Conservation (phyloP, 2,329 filamentous ascomycete genomes). For the Neofusicoccum laricinum region DNA sequence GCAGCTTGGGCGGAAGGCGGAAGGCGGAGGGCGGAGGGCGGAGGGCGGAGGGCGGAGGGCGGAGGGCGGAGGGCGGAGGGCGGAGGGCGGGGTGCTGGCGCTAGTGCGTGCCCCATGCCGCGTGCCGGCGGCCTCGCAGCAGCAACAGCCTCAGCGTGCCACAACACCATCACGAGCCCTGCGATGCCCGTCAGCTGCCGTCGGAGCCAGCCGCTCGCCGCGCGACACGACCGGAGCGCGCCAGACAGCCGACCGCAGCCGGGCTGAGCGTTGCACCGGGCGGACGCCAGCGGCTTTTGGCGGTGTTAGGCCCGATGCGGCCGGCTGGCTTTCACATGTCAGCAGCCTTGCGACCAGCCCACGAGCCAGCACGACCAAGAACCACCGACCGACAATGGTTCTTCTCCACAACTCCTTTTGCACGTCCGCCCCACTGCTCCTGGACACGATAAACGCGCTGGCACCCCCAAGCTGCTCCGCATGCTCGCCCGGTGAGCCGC, state of each 20-base stretch:
- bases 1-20: not conserved
- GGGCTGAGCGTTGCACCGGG: not conserved
- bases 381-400: not conserved
- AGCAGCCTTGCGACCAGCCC: not conserved
- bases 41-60: too few species aligned
- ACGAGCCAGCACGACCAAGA: not conserved
- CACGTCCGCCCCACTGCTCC: not conserved
- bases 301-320: slow-evolving; percentile 12
- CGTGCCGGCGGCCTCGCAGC: not conserved
- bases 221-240: not conserved
- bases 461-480: not conserved
- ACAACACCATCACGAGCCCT: slow-evolving; percentile 6
- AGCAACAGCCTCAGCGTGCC: not conserved
- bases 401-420: slow-evolving; percentile 4
- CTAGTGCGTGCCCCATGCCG: not conserved
- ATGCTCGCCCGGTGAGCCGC: not conserved
- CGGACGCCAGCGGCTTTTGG: slow-evolving; percentile 8
- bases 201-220: slow-evolving; percentile 5
- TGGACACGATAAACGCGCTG: not conserved
- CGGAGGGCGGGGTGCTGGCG: not conserved
- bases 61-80: not conserved
- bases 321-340: slow-evolving; percentile 15
- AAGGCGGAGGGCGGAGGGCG: not conserved
- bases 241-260: not conserved
- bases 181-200: not conserved